Conservation (phyloP, 805 yeast species). For the Teunomyces gatunensis region DNA sequence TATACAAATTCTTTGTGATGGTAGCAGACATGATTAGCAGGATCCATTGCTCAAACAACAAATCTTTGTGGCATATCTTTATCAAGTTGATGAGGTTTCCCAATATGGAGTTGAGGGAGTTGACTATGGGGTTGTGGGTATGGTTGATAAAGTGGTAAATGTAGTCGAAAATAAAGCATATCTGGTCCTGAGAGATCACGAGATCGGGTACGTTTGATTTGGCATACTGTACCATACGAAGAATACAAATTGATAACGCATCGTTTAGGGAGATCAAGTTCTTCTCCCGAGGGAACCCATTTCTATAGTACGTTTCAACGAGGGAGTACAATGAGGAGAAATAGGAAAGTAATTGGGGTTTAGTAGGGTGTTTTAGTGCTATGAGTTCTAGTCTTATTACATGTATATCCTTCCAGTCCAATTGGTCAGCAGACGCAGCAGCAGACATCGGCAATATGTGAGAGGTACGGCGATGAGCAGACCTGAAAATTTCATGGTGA, state of each 20-base stretch:
- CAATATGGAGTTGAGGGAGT: constrained; percentile 63
- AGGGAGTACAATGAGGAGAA: neutral
- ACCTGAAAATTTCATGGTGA: neutral
- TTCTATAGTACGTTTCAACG: neutral
- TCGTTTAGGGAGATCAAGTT: constrained; percentile 36
- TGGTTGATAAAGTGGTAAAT: constrained; percentile 70
- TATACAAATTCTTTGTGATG: constrained; percentile 59
- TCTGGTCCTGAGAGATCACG: constrained; percentile 16
- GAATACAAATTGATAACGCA: constrained; percentile 61
- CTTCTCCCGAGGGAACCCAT: constrained; percentile 8
- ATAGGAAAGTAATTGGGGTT: neutral
- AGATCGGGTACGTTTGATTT: constrained; percentile 10
- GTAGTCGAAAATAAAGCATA: constrained; percentile 44
- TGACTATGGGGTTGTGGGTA: constrained; percentile 66
- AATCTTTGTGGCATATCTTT: constrained; percentile 10
- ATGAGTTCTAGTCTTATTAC: neutral
- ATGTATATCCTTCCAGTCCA: neutral
- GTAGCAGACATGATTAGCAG: constrained; percentile 35
- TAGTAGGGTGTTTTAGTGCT: neutral
- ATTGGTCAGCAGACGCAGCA: neutral
- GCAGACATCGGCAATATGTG: neutral
- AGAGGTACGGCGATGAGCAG: neutral
- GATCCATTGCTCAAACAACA: constrained; percentile 46
- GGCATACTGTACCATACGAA: constrained; percentile 47
- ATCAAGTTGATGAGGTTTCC: constrained; percentile 39